Percentiles rank a stretch among this genome's conserved stretches.
These are phyloP conservation scores for Acer saccharum DNA, from an alignment of 345 rosid genomes.

Conservation along the genomic window DNA sequence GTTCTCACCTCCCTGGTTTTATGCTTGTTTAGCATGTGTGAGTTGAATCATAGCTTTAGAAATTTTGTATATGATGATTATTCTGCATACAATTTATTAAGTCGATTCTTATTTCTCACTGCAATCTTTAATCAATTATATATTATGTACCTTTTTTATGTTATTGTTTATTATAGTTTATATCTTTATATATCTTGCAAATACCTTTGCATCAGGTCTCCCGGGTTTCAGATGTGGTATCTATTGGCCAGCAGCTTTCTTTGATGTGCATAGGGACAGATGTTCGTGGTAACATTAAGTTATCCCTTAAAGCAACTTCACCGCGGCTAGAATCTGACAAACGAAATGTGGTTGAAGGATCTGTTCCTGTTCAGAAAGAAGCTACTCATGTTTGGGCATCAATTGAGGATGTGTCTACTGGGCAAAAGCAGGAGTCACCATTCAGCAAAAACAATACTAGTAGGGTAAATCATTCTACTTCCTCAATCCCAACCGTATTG, in stretches of 20 bases:
- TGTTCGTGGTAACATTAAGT: constrained; percentile 92
- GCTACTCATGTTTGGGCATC: constrained; percentile 46
- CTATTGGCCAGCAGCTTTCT: constrained; percentile 76
- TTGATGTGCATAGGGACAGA: constrained; percentile 89
- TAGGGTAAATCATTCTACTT: constrained; percentile 24
- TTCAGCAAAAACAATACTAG: constrained; percentile 18
- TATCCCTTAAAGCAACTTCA: constrained; percentile 73
- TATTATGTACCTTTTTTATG: neutral
- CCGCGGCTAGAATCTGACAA: constrained; percentile 33
- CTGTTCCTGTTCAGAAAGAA: constrained; percentile 39
- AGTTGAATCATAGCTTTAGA: neutral
- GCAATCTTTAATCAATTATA: neutral
- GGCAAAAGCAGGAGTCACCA: constrained; percentile 35
- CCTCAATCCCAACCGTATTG: constrained; percentile 56
- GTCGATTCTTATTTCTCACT: neutral
- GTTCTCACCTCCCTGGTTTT: neutral
- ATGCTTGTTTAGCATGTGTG: neutral
- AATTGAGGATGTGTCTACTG: constrained; percentile 37
- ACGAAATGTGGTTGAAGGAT: constrained; percentile 32
- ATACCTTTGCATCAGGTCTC: constrained; percentile 58
- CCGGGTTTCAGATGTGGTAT: constrained; percentile 74
- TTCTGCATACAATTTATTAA: neutral
- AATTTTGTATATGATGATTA: neutral
- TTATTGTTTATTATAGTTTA: neutral
- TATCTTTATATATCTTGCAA: neutral